phyloP scores from a whole-genome alignment of 371 early-diverging fungal species.

The Mucor velutinosus region DNA sequence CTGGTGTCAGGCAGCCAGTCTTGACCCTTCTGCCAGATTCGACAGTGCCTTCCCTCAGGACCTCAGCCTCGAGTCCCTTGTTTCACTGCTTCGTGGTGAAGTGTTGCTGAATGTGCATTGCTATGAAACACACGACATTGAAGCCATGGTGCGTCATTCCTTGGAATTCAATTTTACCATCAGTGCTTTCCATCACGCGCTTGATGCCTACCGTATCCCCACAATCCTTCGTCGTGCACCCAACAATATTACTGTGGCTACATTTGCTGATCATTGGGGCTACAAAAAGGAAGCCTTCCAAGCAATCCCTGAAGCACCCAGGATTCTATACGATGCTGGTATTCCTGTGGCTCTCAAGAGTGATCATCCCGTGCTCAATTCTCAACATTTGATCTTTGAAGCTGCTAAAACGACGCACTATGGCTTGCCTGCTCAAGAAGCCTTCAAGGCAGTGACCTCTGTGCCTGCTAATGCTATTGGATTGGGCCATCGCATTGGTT shows the following conservation, averaged over 20 bases:
- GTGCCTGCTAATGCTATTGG: constrained; percentile 77
- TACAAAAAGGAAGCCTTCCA: constrained; percentile 80
- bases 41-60: constrained; percentile 68
- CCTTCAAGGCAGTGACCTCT: constrained; percentile 70
- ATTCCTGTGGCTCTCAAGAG: constrained; percentile 74
- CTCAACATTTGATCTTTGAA: constrained; percentile 73
- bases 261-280: constrained; percentile 72
- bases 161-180: constrained; percentile 79
- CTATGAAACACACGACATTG: constrained; percentile 70
- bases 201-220: constrained; percentile 77
- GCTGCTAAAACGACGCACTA: constrained; percentile 75
- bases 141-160: constrained; percentile 75
- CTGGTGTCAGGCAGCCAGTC: constrained; percentile 71
- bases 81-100: constrained; percentile 72
- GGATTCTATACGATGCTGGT: constrained; percentile 64
- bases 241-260: constrained; percentile 69
- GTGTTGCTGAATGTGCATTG: constrained; percentile 77
- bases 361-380: constrained; percentile 79
- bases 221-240: constrained; percentile 63
- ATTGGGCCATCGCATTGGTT: constrained; percentile 72
- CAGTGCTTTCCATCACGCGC: constrained; percentile 80
- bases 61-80: constrained; percentile 60
- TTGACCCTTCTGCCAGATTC: constrained; percentile 18
- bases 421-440: constrained; percentile 61
- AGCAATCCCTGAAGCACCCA: constrained; percentile 59